Conservation (phyloP, 345 rosid genomes). For the Pelargonium nanum region DNA sequence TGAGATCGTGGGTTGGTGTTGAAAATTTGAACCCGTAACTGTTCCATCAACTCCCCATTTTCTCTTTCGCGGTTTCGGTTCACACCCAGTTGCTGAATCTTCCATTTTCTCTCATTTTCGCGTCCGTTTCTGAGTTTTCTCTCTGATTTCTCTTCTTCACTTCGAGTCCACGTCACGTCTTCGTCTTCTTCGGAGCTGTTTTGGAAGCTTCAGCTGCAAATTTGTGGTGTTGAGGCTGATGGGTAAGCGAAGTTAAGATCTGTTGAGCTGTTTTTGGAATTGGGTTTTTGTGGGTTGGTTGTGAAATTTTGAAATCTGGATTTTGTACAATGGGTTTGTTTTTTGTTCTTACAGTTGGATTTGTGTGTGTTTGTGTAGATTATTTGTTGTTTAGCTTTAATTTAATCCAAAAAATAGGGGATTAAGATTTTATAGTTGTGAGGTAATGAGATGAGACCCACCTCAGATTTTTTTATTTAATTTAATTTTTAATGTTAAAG, state of each 20-base stretch:
- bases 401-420: not conserved
- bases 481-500: too few relatives aligned
- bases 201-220: not conserved
- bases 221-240: not conserved
- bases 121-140: not conserved
- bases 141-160: not conserved
- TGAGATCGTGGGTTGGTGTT: not conserved
- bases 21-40: not conserved
- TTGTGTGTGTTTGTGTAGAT: not conserved
- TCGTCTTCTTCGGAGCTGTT: not conserved
- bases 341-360: not conserved
- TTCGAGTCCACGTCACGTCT: not conserved
- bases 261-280: not conserved
- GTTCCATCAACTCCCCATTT: not conserved
- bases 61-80: not conserved
- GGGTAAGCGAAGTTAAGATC: not conserved
- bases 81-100: not conserved
- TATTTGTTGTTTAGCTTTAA: not conserved
- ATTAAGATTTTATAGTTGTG: not conserved
- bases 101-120: not conserved
- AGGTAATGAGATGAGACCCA: not conserved
- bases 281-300: not conserved
- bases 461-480: not conserved
- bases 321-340: too few relatives aligned
- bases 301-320: not conserved